These are phyloP conservation scores for Zarea fungicola DNA, from an alignment of 2,329 filamentous ascomycete species.

Conservation along the genomic window DNA sequence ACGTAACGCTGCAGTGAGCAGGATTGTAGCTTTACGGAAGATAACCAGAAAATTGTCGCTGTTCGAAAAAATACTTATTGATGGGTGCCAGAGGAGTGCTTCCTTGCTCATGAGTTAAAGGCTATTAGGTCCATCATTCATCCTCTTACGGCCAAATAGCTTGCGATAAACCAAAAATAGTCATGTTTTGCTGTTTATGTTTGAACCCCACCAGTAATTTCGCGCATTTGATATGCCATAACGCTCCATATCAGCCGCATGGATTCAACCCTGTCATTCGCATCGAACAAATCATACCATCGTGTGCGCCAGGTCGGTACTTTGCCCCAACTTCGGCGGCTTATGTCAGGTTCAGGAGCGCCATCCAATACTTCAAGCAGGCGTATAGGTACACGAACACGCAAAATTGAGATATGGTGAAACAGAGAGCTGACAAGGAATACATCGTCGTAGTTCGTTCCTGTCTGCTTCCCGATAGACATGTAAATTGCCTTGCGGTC, in stretches of 20 bases:
- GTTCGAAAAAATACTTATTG: no score
- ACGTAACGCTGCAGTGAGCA: no score
- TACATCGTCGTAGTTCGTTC: conserved; percentile 51
- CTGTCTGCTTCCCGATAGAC: conserved; percentile 47
- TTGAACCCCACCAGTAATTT: not conserved
- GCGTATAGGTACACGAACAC: conserved; percentile 51
- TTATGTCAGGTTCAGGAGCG: conserved; percentile 27
- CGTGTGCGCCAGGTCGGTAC: conserved; percentile 52
- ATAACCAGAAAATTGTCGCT: no score
- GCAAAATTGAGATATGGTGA: conserved; percentile 55
- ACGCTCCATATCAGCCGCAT: conserved; percentile 55
- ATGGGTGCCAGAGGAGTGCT: no score
- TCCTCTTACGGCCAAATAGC: no score
- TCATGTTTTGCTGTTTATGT: no score
- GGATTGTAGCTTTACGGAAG: no score
- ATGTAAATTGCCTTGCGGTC: conserved; percentile 54
- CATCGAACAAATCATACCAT: conserved; percentile 57
- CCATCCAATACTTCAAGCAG: conserved; percentile 51
- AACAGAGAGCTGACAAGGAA: conserved; percentile 56
- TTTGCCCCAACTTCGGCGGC: conserved; percentile 42
- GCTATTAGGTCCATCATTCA: not conserved
- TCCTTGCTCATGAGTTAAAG: no score
- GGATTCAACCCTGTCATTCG: conserved; percentile 49
- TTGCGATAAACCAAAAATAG: no score
- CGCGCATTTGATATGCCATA: conserved; percentile 53